Evolutionary conservation across 2,329 filamentous ascomycete species (phyloP), one percentile per base, ranked within the genome.

Genomic region (Penicillium rolfsii): DNA sequence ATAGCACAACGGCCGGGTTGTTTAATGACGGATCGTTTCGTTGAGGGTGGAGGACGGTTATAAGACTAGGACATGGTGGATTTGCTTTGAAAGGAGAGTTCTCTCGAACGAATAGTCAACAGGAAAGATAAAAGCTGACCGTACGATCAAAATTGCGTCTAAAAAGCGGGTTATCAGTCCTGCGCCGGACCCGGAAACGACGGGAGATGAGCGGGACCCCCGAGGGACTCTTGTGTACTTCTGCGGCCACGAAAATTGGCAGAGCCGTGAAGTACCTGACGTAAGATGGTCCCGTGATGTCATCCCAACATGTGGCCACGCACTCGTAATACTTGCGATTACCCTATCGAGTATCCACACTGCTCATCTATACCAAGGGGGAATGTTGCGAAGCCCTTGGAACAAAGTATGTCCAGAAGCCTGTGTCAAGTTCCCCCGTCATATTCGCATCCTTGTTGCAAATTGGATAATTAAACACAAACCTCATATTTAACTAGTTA

Each of bases 281-380:
- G 67, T 70, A 70, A 70, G 52, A 40, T 38, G 30, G 28, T 22
- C 33, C 26, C 22, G 50, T 72, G 70, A 72, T 72, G 70, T 72
- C 70, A 72, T 67, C 48, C 28, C 52, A 59, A 60, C 38, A 57
- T 50, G 19, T 22, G 19, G 19, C 19, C 19, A 22, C 19, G 24
- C 5, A 30, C 16, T 22, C 12, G 14, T 14, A 36, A 36, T 36
- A 36, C 33, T 9, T 22, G 19, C 19, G 19, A 22, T 22, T 22
- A 22, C 19, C 19, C 19, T 22, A n/a, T 28, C 24, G 8, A 46
- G 43, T 28, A 46, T 28, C 24, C 43, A n/a, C 43, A 28, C 43
- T n/a, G 4, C 12, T n/a, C 43, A 48, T n/a, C 26, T 30, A 48
- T n/a, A 7, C 4, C 26, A 30, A 30, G 16, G 11, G 14, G 45